A percentile compares a stretch with the other conserved stretches of the same genome.
These are phyloP conservation scores for Neopestalotiopsis sp. DNA, from an alignment of 2,329 filamentous ascomycete genomes.

Conservation along the genomic window DNA sequence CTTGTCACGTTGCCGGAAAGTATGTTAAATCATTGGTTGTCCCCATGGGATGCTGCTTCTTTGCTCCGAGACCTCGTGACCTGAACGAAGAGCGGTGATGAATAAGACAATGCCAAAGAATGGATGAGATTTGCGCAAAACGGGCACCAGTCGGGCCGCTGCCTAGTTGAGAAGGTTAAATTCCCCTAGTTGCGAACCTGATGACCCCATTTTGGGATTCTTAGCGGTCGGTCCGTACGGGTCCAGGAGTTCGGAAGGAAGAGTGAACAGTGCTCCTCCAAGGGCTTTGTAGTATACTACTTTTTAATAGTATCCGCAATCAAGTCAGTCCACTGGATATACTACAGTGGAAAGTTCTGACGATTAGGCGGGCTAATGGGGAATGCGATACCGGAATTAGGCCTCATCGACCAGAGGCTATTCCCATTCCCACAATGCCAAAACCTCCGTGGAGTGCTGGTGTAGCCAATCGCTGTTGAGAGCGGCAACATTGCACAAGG, in stretches of 20 bases:
- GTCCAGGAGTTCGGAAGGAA: neutral
- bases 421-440: neutral
- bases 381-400: slow-evolving; percentile 4
- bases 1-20: slow-evolving; percentile 8
- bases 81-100: slow-evolving; percentile 11
- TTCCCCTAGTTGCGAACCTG: neutral
- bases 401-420: neutral
- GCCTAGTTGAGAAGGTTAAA: slow-evolving; percentile 4
- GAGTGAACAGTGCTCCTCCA: neutral
- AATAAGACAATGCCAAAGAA: too few species aligned
- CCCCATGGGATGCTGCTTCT: too few species aligned
- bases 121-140: slow-evolving; percentile 10
- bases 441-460: neutral
- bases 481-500: neutral
- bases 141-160: slow-evolving; percentile 13
- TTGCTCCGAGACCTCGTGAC: slow-evolving; percentile 12
- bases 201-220: neutral
- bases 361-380: neutral
- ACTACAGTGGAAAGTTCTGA: neutral
- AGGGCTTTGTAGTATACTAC: too few species aligned
- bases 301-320: neutral
- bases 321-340: neutral
- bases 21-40: neutral
- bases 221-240: neutral
- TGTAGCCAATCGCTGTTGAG: neutral